Conservation (phyloP, 2,329 filamentous ascomycete genomes). For the Hymenoscyphus linearis region DNA sequence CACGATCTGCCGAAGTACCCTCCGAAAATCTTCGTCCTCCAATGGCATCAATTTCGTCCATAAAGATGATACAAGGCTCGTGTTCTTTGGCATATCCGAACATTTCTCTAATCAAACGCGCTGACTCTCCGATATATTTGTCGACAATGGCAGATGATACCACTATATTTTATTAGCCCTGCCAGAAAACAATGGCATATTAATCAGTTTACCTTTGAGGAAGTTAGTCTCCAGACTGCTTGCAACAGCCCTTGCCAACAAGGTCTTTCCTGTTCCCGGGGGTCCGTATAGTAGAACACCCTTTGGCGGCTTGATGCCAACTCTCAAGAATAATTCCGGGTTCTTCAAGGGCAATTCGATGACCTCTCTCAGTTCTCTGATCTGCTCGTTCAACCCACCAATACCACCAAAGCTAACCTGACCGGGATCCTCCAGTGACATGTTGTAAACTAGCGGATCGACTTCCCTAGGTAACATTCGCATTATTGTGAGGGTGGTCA, state of each 20-base stretch:
- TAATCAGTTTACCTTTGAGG: constrained; percentile 78
- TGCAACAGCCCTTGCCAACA: constrained; percentile 89
- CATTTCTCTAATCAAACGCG: constrained; percentile 96
- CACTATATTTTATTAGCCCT: constrained; percentile 48
- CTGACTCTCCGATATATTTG: constrained; percentile 99
- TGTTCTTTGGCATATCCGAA: constrained; percentile 99
- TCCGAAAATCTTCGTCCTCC: constrained; percentile 95
- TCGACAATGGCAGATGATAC: constrained; percentile 98
- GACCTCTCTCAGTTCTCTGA: constrained; percentile 92
- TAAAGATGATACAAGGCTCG: constrained; percentile 99
- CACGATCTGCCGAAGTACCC: constrained; percentile 93
- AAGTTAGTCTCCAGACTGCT: constrained; percentile 98
- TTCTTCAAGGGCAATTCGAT: constrained; percentile 98
- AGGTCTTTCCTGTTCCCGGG: constrained; percentile 93
- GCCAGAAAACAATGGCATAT: constrained; percentile 8
- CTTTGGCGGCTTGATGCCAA: constrained; percentile 98
- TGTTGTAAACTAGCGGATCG: constrained; percentile 98
- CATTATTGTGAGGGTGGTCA: constrained; percentile 99
- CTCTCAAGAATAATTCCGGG: constrained; percentile 91
- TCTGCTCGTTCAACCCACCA: constrained; percentile 96
- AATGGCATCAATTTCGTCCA: constrained; percentile 99
- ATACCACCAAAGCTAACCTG: constrained; percentile 98
- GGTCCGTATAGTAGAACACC: constrained; percentile 94
- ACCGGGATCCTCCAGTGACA: constrained; percentile 96
- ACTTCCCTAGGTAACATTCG: constrained; percentile 98